Evolutionary conservation across 164 flowering plant species (phyloP), one percentile per base, ranked within the genome.

Genomic region (Cinnamomum micranthum): DNA sequence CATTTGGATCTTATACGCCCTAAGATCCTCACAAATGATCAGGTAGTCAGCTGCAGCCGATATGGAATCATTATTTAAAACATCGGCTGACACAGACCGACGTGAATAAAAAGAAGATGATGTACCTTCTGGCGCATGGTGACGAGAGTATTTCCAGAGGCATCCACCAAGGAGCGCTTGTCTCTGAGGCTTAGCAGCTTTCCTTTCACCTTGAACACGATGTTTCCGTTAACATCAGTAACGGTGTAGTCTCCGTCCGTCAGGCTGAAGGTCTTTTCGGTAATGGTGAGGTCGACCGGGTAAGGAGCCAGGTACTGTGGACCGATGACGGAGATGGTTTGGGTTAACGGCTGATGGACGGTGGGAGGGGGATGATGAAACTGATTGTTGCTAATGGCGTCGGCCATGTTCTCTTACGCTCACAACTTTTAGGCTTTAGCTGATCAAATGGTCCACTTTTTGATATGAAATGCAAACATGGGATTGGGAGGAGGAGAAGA

Each of bases 141-240:
- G 77, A 88, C 70, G 47, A 90, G 35, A 23, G 91, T 87, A 23
- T 76, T 78, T 11, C 89, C 90, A 41, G 85, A 75, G 31, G 83
- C 86, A 25, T 91, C 92, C 20, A 85, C 70, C 33, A 88, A 74
- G 31, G 78, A 72, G 1, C 86, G 85, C 2, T 76, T 82, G 20
- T 85, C 87, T 14, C 76, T 88, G 28, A 89, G 68, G 76, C 80
- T 83, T 13, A 82, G 35, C 3, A 80, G 19, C 6, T 69, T 24
- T 2, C 86, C 91, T 64, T 86, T 85, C 20, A 89, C 84, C 67
- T 76, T 84, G 82, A 91, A 88, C 22, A 91, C 50, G 72, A 82
- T 19, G 77, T 75, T 84, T 20, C 86, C 89, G 55, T 86, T 85
- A 7, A 68, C 64, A 71, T 91, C 93, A 0, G 84, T 81, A 31